A percentile compares a stretch with the other conserved stretches of the same genome.
Conservation (phyloP, 225 moss, liverwort and hornwort genomes). For the Bryum argenteum region DNA sequence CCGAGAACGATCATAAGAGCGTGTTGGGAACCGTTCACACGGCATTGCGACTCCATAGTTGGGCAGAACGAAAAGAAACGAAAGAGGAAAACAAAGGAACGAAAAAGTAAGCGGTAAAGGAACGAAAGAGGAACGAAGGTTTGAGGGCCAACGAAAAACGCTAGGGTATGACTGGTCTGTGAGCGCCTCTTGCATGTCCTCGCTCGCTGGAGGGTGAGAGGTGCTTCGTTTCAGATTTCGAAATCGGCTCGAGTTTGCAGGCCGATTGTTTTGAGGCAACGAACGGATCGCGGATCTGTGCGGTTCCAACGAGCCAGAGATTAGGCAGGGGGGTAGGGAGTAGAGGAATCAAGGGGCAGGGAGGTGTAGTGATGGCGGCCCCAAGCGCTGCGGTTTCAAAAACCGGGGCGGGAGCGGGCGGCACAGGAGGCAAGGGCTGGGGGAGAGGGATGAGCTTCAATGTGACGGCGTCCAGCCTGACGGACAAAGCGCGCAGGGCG, state of each 20-base stretch:
- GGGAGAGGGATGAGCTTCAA: conserved; percentile 59
- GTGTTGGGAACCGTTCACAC: too few species aligned
- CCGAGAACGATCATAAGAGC: too few species aligned
- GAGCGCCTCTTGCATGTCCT: not conserved
- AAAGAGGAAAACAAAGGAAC: too few species aligned
- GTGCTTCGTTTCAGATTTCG: not conserved
- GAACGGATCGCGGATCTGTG: not conserved
- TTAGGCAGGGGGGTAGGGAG: not conserved
- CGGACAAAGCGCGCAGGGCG: conserved; percentile 84
- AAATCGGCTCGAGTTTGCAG: not conserved
- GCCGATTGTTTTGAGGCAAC: not conserved
- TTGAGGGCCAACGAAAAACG: too few species aligned
- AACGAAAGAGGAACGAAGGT: too few species aligned
- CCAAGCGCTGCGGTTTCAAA: conserved; percentile 37
- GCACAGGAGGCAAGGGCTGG: conserved; percentile 49
- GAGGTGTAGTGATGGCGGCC: conserved; percentile 46
- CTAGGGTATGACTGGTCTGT: conserved; percentile 7
- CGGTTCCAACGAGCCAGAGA: conserved; percentile 13
- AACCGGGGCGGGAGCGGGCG: conserved; percentile 36
- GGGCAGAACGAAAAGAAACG: too few species aligned
- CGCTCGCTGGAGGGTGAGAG: not conserved
- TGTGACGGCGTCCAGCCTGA: conserved; percentile 58
- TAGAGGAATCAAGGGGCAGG: conserved; percentile 10
- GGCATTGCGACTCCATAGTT: too few species aligned
- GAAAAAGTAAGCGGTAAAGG: too few species aligned